Conservation (phyloP, 768 basidiomycete genomes). For the Tricholoma matsutake region DNA sequence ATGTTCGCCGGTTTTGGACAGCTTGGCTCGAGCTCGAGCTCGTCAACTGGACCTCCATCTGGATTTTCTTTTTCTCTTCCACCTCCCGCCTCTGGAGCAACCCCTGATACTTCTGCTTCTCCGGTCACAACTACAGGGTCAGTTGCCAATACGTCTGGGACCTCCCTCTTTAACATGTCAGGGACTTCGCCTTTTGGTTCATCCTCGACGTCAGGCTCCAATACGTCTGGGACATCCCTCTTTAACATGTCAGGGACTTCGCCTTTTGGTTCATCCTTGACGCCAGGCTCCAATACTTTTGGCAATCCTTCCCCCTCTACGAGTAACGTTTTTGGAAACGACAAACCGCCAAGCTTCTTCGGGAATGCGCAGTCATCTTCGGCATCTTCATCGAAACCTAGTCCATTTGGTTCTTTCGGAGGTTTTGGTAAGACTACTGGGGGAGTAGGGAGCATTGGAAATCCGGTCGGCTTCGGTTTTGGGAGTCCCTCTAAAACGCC, state of each 20-base stretch:
- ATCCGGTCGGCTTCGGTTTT: slow-evolving; percentile 63
- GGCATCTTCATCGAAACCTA: slow-evolving; percentile 12
- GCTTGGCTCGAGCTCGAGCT: slow-evolving; percentile 1
- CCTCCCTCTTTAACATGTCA: neutral
- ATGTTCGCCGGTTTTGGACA: neutral
- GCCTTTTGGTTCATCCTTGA: slow-evolving; percentile 6
- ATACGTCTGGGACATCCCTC: neutral
- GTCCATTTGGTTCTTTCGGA: slow-evolving; percentile 28
- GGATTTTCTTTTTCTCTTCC: neutral
- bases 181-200: slow-evolving; percentile 1
- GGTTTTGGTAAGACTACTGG: slow-evolving; percentile 30
- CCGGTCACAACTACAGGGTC: neutral
- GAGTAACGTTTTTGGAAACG: slow-evolving; percentile 1
- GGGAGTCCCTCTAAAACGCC: slow-evolving; percentile 37
- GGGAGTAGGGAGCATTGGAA: slow-evolving; percentile 50
- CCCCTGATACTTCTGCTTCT: neutral
- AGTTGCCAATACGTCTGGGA: neutral
- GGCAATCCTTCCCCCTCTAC: neutral
- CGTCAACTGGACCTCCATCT: neutral
- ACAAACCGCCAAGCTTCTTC: slow-evolving; percentile 9
- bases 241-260: neutral
- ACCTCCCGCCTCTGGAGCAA: neutral
- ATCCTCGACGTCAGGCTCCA: slow-evolving; percentile 5
- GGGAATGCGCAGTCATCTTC: slow-evolving; percentile 3
- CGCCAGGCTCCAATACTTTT: neutral